phyloP scores from a whole-genome alignment of 1,284 basidiomycete species.

The Austroboletus olivaceoglutinosus region DNA sequence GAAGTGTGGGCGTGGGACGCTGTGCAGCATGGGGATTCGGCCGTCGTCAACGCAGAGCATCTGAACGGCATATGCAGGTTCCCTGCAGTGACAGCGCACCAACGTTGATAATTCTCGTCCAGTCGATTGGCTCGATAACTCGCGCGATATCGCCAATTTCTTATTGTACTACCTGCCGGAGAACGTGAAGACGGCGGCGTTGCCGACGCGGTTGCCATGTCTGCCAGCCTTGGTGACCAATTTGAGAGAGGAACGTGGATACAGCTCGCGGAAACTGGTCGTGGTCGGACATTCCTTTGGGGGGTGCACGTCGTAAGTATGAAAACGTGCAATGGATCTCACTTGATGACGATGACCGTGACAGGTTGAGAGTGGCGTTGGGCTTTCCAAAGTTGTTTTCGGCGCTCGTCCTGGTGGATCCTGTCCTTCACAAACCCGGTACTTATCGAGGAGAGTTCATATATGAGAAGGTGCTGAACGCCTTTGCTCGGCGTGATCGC shows the following conservation, averaged over 20 bases:
- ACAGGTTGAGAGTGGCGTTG: constrained; percentile 58
- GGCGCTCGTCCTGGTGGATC: constrained; percentile 77
- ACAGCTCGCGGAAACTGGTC: constrained; percentile 50
- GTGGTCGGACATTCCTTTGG: constrained; percentile 83
- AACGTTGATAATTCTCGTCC: not conserved
- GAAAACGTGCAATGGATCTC: not conserved
- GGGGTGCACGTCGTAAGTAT: constrained; percentile 63
- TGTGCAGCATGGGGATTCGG: constrained; percentile 75
- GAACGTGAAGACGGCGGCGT: constrained; percentile 24
- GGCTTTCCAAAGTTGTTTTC: constrained; percentile 68
- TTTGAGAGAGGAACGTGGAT: constrained; percentile 44
- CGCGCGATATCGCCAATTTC: constrained; percentile 74
- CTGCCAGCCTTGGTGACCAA: constrained; percentile 42
- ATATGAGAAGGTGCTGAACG: constrained; percentile 38
- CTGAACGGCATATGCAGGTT: constrained; percentile 55
- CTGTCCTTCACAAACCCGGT: constrained; percentile 53
- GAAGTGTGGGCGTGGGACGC: constrained; percentile 83
- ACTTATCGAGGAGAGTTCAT: constrained; percentile 9
- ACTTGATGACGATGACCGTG: not conserved
- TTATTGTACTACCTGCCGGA: constrained; percentile 58
- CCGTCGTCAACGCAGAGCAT: constrained; percentile 56
- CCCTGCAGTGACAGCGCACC: not conserved
- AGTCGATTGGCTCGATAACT: constrained; percentile 71
- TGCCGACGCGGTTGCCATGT: constrained; percentile 53
- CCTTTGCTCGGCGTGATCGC: constrained; percentile 58